Evolutionary conservation across 306 rosid genomes (phyloP).

Genomic region (Urtica urens): DNA sequence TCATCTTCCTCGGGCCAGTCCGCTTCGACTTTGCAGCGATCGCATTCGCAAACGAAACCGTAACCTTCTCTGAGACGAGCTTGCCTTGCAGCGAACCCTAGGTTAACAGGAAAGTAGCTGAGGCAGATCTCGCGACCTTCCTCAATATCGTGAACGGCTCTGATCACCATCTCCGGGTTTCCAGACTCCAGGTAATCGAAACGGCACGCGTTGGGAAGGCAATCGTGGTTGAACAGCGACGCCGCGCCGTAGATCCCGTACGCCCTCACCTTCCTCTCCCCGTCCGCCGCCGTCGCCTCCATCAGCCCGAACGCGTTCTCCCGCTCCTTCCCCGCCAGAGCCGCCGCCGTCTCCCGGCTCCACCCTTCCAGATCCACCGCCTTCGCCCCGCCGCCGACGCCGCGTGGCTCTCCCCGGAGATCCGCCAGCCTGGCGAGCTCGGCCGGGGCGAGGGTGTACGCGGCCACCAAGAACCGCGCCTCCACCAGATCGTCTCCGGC

Average conservation of each 20-base stretch:
- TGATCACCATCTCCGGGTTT: slow-evolving; percentile 47
- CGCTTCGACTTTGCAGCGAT: slow-evolving; percentile 65
- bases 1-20: slow-evolving; percentile 58
- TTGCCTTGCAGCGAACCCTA: slow-evolving; percentile 44
- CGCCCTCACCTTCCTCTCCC: slow-evolving; percentile 52
- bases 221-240: slow-evolving; percentile 70
- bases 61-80: slow-evolving; percentile 63
- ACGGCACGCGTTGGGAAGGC: slow-evolving; percentile 89
- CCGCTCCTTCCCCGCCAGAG: slow-evolving; percentile 60
- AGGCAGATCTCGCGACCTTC: slow-evolving; percentile 76
- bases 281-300: slow-evolving; percentile 32
- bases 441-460: slow-evolving; percentile 44
- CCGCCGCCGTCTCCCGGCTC: slow-evolving; percentile 37
- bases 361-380: slow-evolving; percentile 16
- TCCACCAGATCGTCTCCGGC: slow-evolving; percentile 43
- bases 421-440: slow-evolving; percentile 43
- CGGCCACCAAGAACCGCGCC: slow-evolving; percentile 52
- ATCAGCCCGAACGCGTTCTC: slow-evolving; percentile 64
- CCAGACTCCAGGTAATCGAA: slow-evolving; percentile 57
- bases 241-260: slow-evolving; percentile 58
- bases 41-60: slow-evolving; percentile 64
- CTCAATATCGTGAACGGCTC: slow-evolving; percentile 75
- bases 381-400: slow-evolving; percentile 13
- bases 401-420: slow-evolving; percentile 39
- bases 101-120: slow-evolving; percentile 75